A percentile compares a stretch with the other conserved stretches of the same genome.
These are phyloP conservation scores for Elongisporangium undulatum DNA, from an alignment of 352 stramenopile genomes.

Conservation along the genomic window DNA sequence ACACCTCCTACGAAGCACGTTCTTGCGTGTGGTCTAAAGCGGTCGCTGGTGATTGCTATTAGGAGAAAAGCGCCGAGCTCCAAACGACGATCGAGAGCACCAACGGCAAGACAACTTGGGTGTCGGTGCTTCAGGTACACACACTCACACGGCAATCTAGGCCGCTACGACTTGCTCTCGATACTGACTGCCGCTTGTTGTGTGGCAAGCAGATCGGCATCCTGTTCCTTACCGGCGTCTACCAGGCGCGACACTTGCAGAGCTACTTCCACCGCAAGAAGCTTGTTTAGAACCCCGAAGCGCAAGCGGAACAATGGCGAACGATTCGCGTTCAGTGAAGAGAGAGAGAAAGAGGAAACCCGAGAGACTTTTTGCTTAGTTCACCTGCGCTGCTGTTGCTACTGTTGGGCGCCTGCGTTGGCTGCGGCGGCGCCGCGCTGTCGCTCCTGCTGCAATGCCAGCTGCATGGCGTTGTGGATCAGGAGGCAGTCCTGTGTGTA, in stretches of 20 bases:
- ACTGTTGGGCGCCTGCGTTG: not conserved
- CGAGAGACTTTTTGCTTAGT: too few relatives aligned
- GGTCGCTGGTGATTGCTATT: not conserved
- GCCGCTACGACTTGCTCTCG: too few relatives aligned
- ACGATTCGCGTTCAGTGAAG: not conserved
- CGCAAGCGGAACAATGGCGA: not conserved
- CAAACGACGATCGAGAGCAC: slow-evolving; percentile 73
- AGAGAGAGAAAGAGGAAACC: too few relatives aligned
- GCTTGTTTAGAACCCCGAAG: slow-evolving; percentile 38
- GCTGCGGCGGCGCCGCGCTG: slow-evolving; percentile 23
- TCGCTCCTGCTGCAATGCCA: slow-evolving; percentile 60
- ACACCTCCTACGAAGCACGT: too few relatives aligned
- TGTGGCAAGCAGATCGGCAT: slow-evolving; percentile 48
- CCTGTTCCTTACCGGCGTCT: slow-evolving; percentile 62
- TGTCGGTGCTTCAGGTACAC: slow-evolving; percentile 72
- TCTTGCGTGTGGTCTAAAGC: not conserved
- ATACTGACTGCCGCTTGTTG: not conserved
- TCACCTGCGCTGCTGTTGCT: not conserved
- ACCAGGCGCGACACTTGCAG: slow-evolving; percentile 77
- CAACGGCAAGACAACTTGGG: slow-evolving; percentile 76
- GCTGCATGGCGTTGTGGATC: slow-evolving; percentile 74
- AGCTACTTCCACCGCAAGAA: slow-evolving; percentile 87
- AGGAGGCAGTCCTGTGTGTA: slow-evolving; percentile 78
- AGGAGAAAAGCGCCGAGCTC: slow-evolving; percentile 70
- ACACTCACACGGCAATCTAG: too few relatives aligned